These are phyloP conservation scores for Saccharomyces pastorianus DNA, from an alignment of 1,139 yeast genomes.

Conservation along the genomic window DNA sequence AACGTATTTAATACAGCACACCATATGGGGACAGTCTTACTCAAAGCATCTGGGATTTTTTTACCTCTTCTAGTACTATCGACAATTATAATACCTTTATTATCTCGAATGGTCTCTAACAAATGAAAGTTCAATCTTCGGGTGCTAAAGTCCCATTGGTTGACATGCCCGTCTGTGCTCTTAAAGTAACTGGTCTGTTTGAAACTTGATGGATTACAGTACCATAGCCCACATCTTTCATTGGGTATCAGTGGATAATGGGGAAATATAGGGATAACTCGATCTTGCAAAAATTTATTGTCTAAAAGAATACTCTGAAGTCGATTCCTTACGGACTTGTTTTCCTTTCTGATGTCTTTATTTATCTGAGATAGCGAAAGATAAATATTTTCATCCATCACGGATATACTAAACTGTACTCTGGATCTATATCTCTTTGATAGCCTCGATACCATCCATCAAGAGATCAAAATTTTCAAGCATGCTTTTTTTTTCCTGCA, in stretches of 20 bases:
- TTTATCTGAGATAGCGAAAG: slow-evolving; percentile 16
- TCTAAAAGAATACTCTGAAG: slow-evolving; percentile 66
- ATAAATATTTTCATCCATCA: slow-evolving; percentile 2
- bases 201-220: slow-evolving; percentile 41
- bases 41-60: slow-evolving; percentile 74
- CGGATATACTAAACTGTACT: not conserved
- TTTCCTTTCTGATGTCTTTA: slow-evolving; percentile 41
- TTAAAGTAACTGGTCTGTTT: slow-evolving; percentile 62
- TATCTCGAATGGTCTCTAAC: slow-evolving; percentile 38
- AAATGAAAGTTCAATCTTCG: slow-evolving; percentile 69
- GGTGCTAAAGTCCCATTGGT: slow-evolving; percentile 69
- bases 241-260: slow-evolving; percentile 52
- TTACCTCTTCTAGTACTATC: slow-evolving; percentile 86
- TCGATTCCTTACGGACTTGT: slow-evolving; percentile 51
- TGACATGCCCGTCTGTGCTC: slow-evolving; percentile 83
- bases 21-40: slow-evolving; percentile 88
- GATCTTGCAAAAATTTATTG: slow-evolving; percentile 37
- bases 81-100: slow-evolving; percentile 51
- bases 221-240: slow-evolving; percentile 88
- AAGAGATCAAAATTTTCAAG: not conserved
- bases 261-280: slow-evolving; percentile 27
- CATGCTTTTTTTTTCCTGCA: not conserved
- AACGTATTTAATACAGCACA: slow-evolving; percentile 66
- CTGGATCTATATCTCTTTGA: not conserved
- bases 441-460: not conserved